phyloP scores from a whole-genome alignment of 805 yeast species.

The Candida wancherniae region DNA sequence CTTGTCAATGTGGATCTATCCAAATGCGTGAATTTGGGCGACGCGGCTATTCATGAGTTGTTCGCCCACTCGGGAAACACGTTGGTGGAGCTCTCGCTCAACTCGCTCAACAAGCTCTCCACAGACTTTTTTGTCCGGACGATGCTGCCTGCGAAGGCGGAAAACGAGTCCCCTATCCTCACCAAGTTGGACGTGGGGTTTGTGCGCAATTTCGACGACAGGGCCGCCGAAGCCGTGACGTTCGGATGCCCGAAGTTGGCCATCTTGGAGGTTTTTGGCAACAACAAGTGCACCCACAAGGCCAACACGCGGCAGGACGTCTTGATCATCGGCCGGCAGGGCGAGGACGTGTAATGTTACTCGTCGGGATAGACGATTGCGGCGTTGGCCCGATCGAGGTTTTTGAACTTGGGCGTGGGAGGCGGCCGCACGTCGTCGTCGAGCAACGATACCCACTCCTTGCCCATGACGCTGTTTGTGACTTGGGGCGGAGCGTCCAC shows the following conservation, averaged over 20 bases:
- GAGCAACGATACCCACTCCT: constrained; percentile 20
- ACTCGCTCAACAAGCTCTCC: constrained; percentile 62
- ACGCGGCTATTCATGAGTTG: constrained; percentile 55
- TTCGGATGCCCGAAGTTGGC: constrained; percentile 56
- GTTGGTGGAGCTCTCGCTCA: constrained; percentile 64
- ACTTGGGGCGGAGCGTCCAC: constrained; percentile 33
- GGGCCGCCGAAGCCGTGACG: constrained; percentile 52
- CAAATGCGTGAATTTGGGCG: constrained; percentile 63
- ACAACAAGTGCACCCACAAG: constrained; percentile 58
- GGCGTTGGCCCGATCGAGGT: constrained; percentile 58
- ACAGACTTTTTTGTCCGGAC: constrained; percentile 44
- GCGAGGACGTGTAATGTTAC: constrained; percentile 10
- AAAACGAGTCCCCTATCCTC: constrained; percentile 48
- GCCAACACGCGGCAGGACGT: constrained; percentile 52
- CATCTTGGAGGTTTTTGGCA: constrained; percentile 76
- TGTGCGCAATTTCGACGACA: constrained; percentile 71
- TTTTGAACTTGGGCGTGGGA: constrained; percentile 52
- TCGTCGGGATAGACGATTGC: constrained; percentile 37
- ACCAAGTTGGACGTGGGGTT: constrained; percentile 75
- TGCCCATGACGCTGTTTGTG: constrained; percentile 22
- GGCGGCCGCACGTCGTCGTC: constrained; percentile 21
- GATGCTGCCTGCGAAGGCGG: too few relatives aligned
- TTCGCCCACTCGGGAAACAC: constrained; percentile 61
- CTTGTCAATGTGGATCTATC: constrained; percentile 55
- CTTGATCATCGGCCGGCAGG: constrained; percentile 67